phyloP scores from a whole-genome alignment of 768 basidiomycete species.

The Polyporus arcularius region DNA sequence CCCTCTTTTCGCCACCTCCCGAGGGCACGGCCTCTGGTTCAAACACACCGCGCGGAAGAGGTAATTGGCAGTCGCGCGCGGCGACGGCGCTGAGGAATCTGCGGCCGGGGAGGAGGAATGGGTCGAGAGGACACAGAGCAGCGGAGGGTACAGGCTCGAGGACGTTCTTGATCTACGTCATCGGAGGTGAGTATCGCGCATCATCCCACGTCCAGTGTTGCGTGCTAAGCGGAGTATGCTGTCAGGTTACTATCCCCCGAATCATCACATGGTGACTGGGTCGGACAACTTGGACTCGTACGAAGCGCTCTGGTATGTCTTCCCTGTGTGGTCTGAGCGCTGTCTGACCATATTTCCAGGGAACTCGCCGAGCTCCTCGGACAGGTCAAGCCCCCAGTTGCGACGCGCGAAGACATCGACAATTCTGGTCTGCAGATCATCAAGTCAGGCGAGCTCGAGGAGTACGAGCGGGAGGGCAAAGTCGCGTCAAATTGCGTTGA shows the following conservation, averaged over 20 bases:
- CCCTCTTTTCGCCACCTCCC: background rate
- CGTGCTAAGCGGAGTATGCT: background rate
- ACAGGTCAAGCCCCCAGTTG: conserved; percentile 81
- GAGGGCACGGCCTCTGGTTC: background rate
- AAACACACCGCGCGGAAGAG: conserved; percentile 30
- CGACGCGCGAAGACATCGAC: conserved; percentile 81
- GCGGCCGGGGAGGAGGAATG: conserved; percentile 26
- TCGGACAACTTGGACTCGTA: conserved; percentile 74
- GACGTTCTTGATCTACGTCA: conserved; percentile 90
- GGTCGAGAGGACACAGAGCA: conserved; percentile 14
- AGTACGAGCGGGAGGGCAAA: conserved; percentile 61
- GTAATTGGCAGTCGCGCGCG: conserved; percentile 62
- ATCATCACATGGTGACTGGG: conserved; percentile 87
- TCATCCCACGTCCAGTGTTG: no score
- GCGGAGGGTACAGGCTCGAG: conserved; percentile 44
- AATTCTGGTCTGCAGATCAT: conserved; percentile 81
- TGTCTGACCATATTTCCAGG: conserved; percentile 36
- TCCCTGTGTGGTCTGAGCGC: background rate
- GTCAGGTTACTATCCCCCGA: conserved; percentile 87
- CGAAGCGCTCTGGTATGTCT: conserved; percentile 70
- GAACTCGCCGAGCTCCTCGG: conserved; percentile 85
- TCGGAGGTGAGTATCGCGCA: conserved; percentile 56
- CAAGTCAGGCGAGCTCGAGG: conserved; percentile 41
- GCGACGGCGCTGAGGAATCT: conserved; percentile 62
- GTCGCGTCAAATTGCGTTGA: conserved; percentile 81